phyloP scores from a whole-genome alignment of 1,284 basidiomycete genomes.

The Bjerkandera adusta region DNA sequence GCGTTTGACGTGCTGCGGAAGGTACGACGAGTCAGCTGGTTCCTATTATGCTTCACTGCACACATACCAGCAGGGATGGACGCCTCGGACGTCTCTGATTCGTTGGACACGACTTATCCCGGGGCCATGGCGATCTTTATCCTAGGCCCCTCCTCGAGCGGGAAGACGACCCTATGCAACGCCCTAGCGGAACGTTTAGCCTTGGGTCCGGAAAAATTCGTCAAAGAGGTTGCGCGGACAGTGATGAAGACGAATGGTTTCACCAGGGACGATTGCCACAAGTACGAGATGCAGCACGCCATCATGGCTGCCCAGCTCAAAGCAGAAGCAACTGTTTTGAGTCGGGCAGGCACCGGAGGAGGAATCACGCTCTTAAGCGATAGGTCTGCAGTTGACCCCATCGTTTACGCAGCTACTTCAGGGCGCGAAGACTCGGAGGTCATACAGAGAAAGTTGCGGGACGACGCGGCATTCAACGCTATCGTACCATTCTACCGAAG shows the following conservation, averaged over 20 bases:
- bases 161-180: constrained; percentile 62
- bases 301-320: constrained; percentile 55
- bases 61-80: too few species aligned
- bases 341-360: constrained; percentile 17
- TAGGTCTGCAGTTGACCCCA: constrained; percentile 58
- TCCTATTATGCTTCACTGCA: too few species aligned
- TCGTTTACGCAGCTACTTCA: constrained; percentile 56
- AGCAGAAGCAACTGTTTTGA: constrained; percentile 36
- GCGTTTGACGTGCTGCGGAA: too few species aligned
- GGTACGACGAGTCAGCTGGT: too few species aligned
- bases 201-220: constrained; percentile 36
- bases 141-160: constrained; percentile 62
- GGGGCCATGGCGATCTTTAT: constrained; percentile 32
- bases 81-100: too few species aligned
- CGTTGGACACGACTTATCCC: too few species aligned
- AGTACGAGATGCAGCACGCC: constrained; percentile 56
- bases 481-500: constrained; percentile 42
- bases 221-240: constrained; percentile 58
- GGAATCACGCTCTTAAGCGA: constrained; percentile 52
- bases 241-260: constrained; percentile 52
- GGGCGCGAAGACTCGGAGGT: constrained; percentile 34
- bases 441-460: constrained; percentile 35
- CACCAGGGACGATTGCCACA: constrained; percentile 46
- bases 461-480: constrained; percentile 37
- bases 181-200: constrained; percentile 43